A percentile compares a stretch with the other conserved stretches of the same genome.
These are phyloP conservation scores for Amanita molliuscula DNA, from an alignment of 768 basidiomycete species.

Conservation along the genomic window DNA sequence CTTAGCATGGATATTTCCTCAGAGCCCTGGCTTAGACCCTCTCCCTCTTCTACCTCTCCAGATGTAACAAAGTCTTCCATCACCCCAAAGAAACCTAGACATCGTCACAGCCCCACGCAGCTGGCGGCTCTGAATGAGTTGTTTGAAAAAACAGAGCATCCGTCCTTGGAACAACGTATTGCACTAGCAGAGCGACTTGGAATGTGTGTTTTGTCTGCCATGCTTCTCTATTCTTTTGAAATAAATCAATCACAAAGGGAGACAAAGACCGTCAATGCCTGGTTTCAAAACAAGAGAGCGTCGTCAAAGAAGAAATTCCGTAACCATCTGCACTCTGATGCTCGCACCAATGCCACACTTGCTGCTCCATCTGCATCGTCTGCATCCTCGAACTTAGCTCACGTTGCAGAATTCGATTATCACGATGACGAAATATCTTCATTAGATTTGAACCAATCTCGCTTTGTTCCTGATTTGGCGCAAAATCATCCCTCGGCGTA, in stretches of 20 bases:
- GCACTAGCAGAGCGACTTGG: conserved; percentile 62
- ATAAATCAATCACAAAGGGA: conserved; percentile 38
- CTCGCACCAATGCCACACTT: conserved; percentile 6
- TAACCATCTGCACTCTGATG: conserved; percentile 17
- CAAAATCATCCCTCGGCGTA: conserved; percentile 25
- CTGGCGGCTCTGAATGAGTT: conserved; percentile 70
- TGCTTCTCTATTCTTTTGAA: conserved; percentile 10
- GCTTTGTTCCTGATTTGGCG: conserved; percentile 22
- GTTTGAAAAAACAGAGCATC: conserved; percentile 70
- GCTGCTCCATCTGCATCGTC: conserved; percentile 21
- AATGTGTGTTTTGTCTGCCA: conserved; percentile 45
- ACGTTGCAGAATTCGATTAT: conserved; percentile 28
- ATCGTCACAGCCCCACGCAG: conserved; percentile 65
- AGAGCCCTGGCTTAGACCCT: conserved; percentile 8
- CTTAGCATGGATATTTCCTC: neutral
- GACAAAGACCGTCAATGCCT: conserved; percentile 77
- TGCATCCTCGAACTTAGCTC: conserved; percentile 18
- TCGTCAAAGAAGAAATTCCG: conserved; percentile 66
- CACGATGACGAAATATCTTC: conserved; percentile 34
- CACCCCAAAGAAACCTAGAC: conserved; percentile 61
- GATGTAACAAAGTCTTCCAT: conserved; percentile 25
- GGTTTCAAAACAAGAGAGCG: conserved; percentile 83
- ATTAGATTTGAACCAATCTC: conserved; percentile 23
- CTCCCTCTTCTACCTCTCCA: conserved; percentile 17
- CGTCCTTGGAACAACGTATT: conserved; percentile 55